A percentile compares a stretch with the other conserved stretches of the same genome.
These are phyloP conservation scores for Rhazya stricta DNA, from an alignment of 257 asterid species.

Conservation along the genomic window DNA sequence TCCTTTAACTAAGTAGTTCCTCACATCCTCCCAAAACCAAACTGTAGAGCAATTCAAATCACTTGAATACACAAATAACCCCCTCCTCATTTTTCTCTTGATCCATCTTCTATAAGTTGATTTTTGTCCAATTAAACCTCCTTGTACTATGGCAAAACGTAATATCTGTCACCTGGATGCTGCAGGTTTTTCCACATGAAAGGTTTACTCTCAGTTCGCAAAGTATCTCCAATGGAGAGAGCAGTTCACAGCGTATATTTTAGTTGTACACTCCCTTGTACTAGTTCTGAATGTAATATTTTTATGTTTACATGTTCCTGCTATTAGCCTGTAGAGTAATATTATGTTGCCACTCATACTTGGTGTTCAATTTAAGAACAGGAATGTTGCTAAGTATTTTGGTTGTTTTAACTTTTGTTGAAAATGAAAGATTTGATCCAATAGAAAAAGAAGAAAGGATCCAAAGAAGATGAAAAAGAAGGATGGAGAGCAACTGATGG, in stretches of 20 bases:
- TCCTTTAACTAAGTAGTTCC: neutral
- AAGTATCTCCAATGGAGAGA: constrained; percentile 14
- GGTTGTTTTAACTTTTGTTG: neutral
- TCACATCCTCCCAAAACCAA: neutral
- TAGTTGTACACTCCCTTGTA: neutral
- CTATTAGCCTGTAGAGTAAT: neutral
- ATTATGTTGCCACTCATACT: neutral
- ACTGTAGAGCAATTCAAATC: neutral
- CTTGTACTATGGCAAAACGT: neutral
- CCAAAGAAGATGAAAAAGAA: no score
- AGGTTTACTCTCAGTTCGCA: constrained; percentile 23
- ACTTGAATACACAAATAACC: neutral
- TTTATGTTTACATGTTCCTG: neutral
- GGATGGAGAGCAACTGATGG: no score
- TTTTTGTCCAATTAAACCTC: neutral
- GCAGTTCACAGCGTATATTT: constrained; percentile 12
- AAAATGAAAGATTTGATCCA: neutral
- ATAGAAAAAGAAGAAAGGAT: no score
- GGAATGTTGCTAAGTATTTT: neutral
- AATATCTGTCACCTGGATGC: constrained; percentile 20
- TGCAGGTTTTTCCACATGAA: constrained; percentile 43
- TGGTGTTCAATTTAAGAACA: neutral
- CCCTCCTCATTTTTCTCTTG: neutral
- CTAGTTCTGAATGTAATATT: neutral
- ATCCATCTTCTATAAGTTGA: neutral